A percentile compares a stretch with the other conserved stretches of the same genome.
phyloP scores from a whole-genome alignment of 345 rosid species.

The Eucalyptus regnans region DNA sequence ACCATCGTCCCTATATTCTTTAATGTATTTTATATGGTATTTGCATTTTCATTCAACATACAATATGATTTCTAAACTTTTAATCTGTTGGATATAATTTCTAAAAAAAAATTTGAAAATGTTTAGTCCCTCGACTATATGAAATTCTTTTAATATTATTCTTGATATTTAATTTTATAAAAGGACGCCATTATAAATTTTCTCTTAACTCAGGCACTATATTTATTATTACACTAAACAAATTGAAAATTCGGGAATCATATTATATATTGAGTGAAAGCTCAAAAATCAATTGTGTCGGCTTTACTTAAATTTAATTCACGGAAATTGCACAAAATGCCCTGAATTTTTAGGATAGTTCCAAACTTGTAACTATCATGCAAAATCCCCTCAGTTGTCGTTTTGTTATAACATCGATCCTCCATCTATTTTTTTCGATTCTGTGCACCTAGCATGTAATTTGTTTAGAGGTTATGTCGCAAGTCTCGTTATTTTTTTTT shows the following conservation, averaged over 20 bases:
- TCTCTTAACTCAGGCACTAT: background rate
- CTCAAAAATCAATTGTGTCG: background rate
- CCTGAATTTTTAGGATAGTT: background rate
- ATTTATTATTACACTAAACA: too few relatives aligned
- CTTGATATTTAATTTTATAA: too few relatives aligned
- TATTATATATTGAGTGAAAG: too few relatives aligned
- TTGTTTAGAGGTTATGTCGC: background rate
- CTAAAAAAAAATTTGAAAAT: too few relatives aligned
- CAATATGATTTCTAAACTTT: accelerated
- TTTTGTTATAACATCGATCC: background rate
- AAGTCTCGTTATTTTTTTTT: background rate
- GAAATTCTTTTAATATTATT: accelerated
- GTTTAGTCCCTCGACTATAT: too few relatives aligned
- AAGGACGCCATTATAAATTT: background rate
- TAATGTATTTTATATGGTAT: too few relatives aligned
- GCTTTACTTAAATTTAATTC: background rate
- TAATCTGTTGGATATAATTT: too few relatives aligned
- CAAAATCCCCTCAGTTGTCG: background rate
- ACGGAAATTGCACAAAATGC: background rate
- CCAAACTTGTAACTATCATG: background rate
- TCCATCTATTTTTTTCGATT: background rate
- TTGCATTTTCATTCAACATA: too few relatives aligned
- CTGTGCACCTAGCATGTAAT: background rate
- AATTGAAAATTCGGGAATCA: background rate
- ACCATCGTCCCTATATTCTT: background rate